Evolutionary conservation across 371 early-diverging fungal species (phyloP), one percentile per base, ranked within the genome.

Genomic region (Mortierella sp.): DNA sequence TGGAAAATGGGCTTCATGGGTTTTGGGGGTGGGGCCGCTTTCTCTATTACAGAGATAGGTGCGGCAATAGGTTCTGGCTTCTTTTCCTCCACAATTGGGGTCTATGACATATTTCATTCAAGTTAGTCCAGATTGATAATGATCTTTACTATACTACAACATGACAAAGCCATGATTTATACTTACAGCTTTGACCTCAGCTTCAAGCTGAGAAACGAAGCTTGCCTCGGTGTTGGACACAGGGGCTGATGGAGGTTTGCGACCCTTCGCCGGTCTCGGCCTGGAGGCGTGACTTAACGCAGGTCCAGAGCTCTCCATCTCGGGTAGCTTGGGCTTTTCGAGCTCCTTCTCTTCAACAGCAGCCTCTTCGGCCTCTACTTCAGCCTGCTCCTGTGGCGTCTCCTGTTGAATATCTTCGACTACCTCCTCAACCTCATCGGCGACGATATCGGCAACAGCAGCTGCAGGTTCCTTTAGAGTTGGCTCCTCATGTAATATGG

Each of bases 1-100:
- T 85, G 84, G 78, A 90, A 90, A 47, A 90, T 88, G n/a, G 90
- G 90, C 55, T 90, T 90, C 32, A 87, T 70, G 0, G 90, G 90
- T 68, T 90, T 90, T 31, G 88, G 84, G 26, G 89, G 89, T 9
- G 86, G 80, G 31, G 88, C 88, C 6, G 78, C 57, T 45, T 68
- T 83, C 45, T 83, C 75, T 17, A 68, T 35, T 19, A 54, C 68
- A 23, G 73, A 68, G 40, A 68, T 54, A 75, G 69, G 69, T 0
- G 43, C n/a, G n/a, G n/a, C 47, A 53, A 28, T 28, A 12, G 68
- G 65, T 29, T 74, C 79, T 31, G 70, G 62, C 60, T 73, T 69
- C 68, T 53, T 73, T 64, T 70, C 79, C 51, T 78, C 78, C 1
- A 60, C 57, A 54, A 73, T 73, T 32, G 79, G 79, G 2, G 79